Percentiles rank a stretch among this genome's conserved stretches.
phyloP scores from a whole-genome alignment of 129 eudicot genomes.

The Calendula officinalis region DNA sequence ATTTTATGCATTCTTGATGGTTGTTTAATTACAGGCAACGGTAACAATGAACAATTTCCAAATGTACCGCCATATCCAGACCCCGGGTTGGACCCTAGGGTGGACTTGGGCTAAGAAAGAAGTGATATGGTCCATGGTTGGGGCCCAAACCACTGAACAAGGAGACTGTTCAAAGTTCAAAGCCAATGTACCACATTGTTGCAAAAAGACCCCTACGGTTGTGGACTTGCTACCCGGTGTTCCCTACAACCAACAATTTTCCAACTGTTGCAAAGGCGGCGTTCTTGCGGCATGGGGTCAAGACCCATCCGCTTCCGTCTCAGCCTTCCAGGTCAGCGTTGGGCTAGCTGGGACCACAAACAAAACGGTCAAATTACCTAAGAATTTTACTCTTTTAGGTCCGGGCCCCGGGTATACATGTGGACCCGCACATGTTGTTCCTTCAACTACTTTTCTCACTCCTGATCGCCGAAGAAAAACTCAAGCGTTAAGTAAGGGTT shows the following conservation, averaged over 20 bases:
- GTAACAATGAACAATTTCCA: constrained; percentile 91
- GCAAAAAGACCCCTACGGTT: constrained; percentile 77
- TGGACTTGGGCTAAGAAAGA: constrained; percentile 99
- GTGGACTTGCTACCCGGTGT: constrained; percentile 85
- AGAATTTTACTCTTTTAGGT: constrained; percentile 79
- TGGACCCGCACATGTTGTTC: constrained; percentile 85
- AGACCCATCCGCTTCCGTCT: constrained; percentile 60
- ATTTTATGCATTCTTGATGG: neutral
- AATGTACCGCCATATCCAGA: constrained; percentile 73
- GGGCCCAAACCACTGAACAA: constrained; percentile 91
- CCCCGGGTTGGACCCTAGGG: constrained; percentile 96
- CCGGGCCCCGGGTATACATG: constrained; percentile 99
- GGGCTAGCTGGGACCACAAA: constrained; percentile 87
- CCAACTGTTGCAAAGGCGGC: constrained; percentile 93
- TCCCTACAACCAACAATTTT: constrained; percentile 82
- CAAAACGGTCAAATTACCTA: constrained; percentile 78
- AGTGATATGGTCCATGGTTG: constrained; percentile 87
- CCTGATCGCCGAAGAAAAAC: constrained; percentile 76
- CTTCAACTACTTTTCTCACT: constrained; percentile 70
- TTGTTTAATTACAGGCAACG: constrained; percentile 48
- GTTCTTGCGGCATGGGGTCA: constrained; percentile 83
- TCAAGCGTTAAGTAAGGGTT: constrained; percentile 72
- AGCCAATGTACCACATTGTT: constrained; percentile 88
- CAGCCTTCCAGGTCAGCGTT: constrained; percentile 77
- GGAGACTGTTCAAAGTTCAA: constrained; percentile 96